Base-by-base conservation (phyloP, 192 early-diverging fungal genomes). In the Podochytrium sp. region DNA sequence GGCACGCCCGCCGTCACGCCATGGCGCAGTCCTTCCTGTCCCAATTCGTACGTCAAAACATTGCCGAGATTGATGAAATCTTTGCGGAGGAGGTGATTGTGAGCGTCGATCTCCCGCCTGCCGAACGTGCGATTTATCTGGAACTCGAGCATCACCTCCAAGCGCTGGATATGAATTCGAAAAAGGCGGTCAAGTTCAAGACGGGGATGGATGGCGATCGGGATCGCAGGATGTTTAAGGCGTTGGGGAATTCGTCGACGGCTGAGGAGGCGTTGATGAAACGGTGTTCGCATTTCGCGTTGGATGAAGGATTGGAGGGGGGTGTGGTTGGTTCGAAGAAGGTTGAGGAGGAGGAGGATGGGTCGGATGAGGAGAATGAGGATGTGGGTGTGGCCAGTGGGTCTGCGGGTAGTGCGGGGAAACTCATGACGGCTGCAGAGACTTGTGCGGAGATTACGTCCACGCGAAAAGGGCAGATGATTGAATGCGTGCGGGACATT, bases 31-130 rank as follows among this genome's bases (percentile, higher is more conserved):
- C 16, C 0, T 84, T 84, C 72, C 65, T 84, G 69, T 65, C 79
- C 65, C 42, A 64, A 40, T 81, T 79, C 63, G 80, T 84, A 32
- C 74, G 83, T 7, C 78, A 81, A 56, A 84, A 84, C 55, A 61
- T 84, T 55, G 83, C 83, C 4, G 83, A 81, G 58, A 81, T 84
- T 55, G 80, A 79, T 55, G 80, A 81, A 43, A 84, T 84, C 30
- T 71, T 76, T 6, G n/a, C 57, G 5, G 71, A 71, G 40, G 75
- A 79, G 43, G 39, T 72, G 29, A 4, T 71, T 25, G 18, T 71
- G 18, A 18, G 52, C 2, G 64, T 84, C 18, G 35, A 35, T 7
- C 67, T 84, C 12, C 79, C 83, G 35, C 68, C 83, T 12, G 83
- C 78, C 1, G 83, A 84, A 55, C 56, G 76, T 1, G 80, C 83